Conservation (phyloP, 768 basidiomycete genomes). For the Cubamyces sp. region DNA sequence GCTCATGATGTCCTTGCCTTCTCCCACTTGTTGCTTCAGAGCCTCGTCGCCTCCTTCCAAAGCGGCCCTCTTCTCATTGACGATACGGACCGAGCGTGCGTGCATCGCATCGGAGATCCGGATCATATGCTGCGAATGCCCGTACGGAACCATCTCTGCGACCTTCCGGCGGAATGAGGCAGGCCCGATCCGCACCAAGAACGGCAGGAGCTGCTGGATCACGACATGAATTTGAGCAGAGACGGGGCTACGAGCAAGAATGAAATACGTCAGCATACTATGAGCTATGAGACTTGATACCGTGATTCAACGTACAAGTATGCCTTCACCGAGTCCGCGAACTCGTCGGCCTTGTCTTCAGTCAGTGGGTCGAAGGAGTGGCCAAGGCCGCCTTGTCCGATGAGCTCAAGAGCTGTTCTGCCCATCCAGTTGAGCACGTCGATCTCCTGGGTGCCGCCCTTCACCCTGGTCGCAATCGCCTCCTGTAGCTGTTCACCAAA, state of each 20-base stretch:
- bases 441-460: constrained; percentile 12
- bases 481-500: background rate
- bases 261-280: background rate
- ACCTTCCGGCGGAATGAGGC: constrained; percentile 39
- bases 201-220: constrained; percentile 17
- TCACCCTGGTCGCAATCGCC: background rate
- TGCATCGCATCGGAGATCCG: constrained; percentile 41
- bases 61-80: constrained; percentile 41
- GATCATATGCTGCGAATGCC: constrained; percentile 37
- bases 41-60: constrained; percentile 40
- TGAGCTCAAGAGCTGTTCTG: constrained; percentile 47
- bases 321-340: constrained; percentile 19
- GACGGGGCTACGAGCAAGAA: background rate
- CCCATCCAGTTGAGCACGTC: constrained; percentile 40
- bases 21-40: constrained; percentile 37
- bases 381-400: constrained; percentile 47
- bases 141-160: constrained; percentile 38
- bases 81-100: constrained; percentile 39
- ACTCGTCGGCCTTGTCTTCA: constrained; percentile 32
- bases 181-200: constrained; percentile 14
- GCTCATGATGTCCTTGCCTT: constrained; percentile 51
- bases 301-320: constrained; percentile 32
- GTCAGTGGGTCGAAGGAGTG: constrained; percentile 41
- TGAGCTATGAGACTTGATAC: background rate
- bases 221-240: background rate